Conservation (phyloP, 2,329 filamentous ascomycete species). For the Exophiala xenobiotica region DNA sequence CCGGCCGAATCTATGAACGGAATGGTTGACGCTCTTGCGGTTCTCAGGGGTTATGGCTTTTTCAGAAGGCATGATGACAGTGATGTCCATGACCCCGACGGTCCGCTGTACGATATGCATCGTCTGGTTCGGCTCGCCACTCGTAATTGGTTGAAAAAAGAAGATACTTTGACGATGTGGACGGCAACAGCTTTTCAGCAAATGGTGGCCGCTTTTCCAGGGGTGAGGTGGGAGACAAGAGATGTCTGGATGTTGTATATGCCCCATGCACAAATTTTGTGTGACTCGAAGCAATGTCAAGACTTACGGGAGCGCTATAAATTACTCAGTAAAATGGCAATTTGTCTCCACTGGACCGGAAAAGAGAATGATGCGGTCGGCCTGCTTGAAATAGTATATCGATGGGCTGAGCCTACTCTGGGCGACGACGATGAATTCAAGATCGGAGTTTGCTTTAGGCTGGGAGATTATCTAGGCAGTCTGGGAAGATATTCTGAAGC, state of each 20-base stretch:
- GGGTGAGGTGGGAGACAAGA: constrained; percentile 19
- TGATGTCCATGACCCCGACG: not conserved
- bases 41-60: constrained; percentile 36
- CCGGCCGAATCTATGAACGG: constrained; percentile 19
- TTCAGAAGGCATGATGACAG: constrained; percentile 25
- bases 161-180: constrained; percentile 17
- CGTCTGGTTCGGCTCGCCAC: constrained; percentile 38
- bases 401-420: not conserved
- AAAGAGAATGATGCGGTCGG: not conserved
- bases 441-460: too few relatives aligned
- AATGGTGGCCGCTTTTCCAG: constrained; percentile 29
- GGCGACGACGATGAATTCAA: not conserved
- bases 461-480: too few relatives aligned
- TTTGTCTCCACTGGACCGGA: not conserved
- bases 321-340: not conserved
- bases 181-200: constrained; percentile 17
- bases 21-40: constrained; percentile 33
- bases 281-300: not conserved
- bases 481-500: too few relatives aligned
- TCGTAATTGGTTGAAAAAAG: constrained; percentile 34
- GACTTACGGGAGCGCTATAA: not conserved
- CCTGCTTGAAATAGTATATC: not conserved
- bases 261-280: constrained; percentile 1
- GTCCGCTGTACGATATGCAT: constrained; percentile 32
- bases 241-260: constrained; percentile 7